A percentile compares a stretch with the other conserved stretches of the same genome.
phyloP scores from a whole-genome alignment of 2,329 filamentous ascomycete species.

The Emergomyces pasteurianus region DNA sequence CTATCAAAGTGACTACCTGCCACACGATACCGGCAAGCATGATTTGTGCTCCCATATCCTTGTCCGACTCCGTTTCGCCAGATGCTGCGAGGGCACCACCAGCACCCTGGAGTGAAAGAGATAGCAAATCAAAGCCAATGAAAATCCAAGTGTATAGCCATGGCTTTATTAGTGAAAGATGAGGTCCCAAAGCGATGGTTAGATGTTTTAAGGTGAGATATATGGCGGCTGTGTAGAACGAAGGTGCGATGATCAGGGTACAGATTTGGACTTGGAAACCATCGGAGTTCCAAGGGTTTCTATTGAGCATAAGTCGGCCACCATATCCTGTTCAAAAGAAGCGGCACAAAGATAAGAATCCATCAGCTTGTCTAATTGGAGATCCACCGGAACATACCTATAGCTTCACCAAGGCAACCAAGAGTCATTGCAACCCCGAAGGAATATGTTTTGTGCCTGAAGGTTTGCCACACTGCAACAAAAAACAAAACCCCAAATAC shows the following conservation, averaged over 20 bases:
- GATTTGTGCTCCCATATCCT: conserved; percentile 42
- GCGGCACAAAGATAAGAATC: background rate
- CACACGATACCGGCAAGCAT: conserved; percentile 54
- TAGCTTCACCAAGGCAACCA: background rate
- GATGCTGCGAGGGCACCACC: conserved; percentile 46
- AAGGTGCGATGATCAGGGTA: conserved; percentile 52
- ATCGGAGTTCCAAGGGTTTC: conserved; percentile 35
- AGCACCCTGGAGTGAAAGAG: conserved; percentile 47
- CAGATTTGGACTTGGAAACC: conserved; percentile 34
- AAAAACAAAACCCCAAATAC: background rate
- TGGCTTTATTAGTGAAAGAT: conserved; percentile 21
- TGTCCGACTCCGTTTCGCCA: conserved; percentile 23
- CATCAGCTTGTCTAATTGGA: background rate
- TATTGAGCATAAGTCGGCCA: conserved; percentile 44
- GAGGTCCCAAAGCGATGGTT: conserved; percentile 22
- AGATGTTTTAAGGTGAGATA: conserved; percentile 47
- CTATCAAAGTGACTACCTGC: conserved; percentile 46
- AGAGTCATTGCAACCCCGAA: background rate
- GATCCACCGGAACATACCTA: background rate
- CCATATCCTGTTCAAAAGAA: conserved; percentile 37
- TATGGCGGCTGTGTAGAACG: conserved; percentile 51
- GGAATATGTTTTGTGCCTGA: background rate
- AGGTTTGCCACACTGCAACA: background rate
- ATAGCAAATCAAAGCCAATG: conserved; percentile 51
- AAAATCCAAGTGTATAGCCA: conserved; percentile 35